Base-by-base conservation (phyloP, 2,329 filamentous ascomycete species). In the Penicillium sp. region DNA sequence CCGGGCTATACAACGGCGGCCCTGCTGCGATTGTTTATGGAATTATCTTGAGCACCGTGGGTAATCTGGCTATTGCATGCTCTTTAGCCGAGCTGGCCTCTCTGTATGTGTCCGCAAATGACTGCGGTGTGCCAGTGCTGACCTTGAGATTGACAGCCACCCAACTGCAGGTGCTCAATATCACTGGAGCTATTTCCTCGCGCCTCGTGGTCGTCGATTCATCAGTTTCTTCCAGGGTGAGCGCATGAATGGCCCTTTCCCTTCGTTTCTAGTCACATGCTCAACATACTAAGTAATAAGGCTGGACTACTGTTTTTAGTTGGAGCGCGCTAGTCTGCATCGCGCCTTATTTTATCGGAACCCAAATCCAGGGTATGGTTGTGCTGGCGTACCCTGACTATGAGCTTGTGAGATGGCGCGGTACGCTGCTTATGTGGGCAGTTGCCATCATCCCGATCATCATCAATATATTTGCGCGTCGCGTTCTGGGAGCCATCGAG, bases 401-500 rank as follows among this genome's bases (percentile, higher is more conserved):
- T 56, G 46, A 57, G 9, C 58, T 62, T 29, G 45, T 61, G 25
- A 47, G 56, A 3, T 71, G 67, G 68, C 69, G 67, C 6, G 78
- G 76, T 3, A 81, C 80, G 0, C 68, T 84, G 4, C 65, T 84
- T 0, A 73, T 80, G 33, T 82, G 79, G 71, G 76, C 74, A 21
- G 73, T 81, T 25, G 71, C 79, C 4, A 53, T 76, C 3, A 73
- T 81, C 29, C 76, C 75, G 4, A 73, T 82, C 13, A 67, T 80
- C 15, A 74, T 84, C 71, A 83, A 84, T 65, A 79, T 79, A 0
- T 73, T 80, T 8, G 69, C 81, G 23, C 78, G 67, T 43, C 67
- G 63, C 8, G 35, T 71, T n/a, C 71, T 84, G 10, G 78, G 82
- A 23, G 75, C 76, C 52, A 75, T 84, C 37, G 82, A 84, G 68